Conservation (phyloP, 768 basidiomycete species). For the Hericium rajendrae region DNA sequence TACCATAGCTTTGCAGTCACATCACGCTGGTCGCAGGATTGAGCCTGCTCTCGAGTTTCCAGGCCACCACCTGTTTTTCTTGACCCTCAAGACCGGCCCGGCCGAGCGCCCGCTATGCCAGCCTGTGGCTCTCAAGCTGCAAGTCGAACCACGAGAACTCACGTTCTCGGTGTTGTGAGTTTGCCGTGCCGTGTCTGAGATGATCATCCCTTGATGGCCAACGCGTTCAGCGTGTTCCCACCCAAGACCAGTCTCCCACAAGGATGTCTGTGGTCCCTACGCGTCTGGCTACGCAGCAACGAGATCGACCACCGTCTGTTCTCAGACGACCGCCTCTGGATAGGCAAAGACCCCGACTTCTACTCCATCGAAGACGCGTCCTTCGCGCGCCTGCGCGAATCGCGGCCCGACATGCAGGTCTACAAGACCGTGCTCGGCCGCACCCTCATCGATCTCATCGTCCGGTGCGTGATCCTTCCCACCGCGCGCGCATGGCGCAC, state of each 20-base stretch:
- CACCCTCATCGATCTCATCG: constrained; percentile 45
- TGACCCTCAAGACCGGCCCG: constrained; percentile 44
- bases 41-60: constrained; percentile 14
- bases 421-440: constrained; percentile 50
- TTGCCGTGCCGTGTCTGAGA: background rate
- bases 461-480: constrained; percentile 29
- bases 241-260: constrained; percentile 46
- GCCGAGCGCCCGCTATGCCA: constrained; percentile 46
- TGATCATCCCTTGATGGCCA: background rate
- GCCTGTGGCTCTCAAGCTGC: constrained; percentile 35
- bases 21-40: constrained; percentile 3
- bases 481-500: background rate
- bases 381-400: constrained; percentile 38
- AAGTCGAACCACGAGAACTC: constrained; percentile 43
- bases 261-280: constrained; percentile 46
- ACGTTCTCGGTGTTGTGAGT: constrained; percentile 57
- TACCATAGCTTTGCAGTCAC: background rate
- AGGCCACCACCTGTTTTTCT: constrained; percentile 37
- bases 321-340: constrained; percentile 54
- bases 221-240: constrained; percentile 38
- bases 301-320: constrained; percentile 57
- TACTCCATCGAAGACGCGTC: constrained; percentile 44
- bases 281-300: constrained; percentile 53
- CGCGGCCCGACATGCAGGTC: constrained; percentile 34
- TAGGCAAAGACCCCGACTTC: constrained; percentile 61